Base-by-base conservation (phyloP, 768 basidiomycete species). In the Rossbeevera mucosa region DNA sequence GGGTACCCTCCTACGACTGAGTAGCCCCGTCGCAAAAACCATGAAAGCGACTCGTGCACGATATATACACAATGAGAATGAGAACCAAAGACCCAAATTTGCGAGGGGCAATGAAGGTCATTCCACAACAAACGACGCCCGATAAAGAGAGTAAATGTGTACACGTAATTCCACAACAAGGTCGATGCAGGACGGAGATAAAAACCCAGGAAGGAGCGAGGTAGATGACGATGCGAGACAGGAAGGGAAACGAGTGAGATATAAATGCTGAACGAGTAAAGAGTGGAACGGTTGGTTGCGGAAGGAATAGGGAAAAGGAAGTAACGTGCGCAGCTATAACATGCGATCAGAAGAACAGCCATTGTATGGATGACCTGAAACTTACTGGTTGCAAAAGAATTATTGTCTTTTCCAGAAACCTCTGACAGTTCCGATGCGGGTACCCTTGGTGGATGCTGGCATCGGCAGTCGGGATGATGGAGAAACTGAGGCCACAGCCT, bases 81-180 rank as follows among this genome's bases (percentile, higher is more conserved):
- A 16, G 24, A 29, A 45, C 28, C 51, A 26, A 40, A 18, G 43
- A 45, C 43, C 42, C 18, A 36, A 12, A 33, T 36, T 53, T 53
- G 44, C 44, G 24, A 33, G 25, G 33, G 9, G 45, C 25, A 14
- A 16, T 7, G 44, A 46, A 50, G 24, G 14, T 21, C 44, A 50
- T 52, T 44, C 48, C 30, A 26, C 18, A 47, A 52, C 51, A 29
- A 54, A 59, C 41, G 61, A 52, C 49, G 43, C 58, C 55, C 49
- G 41, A 51, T n/a, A 29, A 44, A 44, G 52, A 30, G 55, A 41
- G 47, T 12, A 56, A 54, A 52, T 65, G 64, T 66, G 52, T 68
- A 66, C 67, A 66, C 56, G 52, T 69, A 66, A 60, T 66, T 64
- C 67, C 67, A 66, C 65, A 66, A 66, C 65, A 63, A 41, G 48